Evolutionary conservation across 352 stramenopile genomes (phyloP), one percentile per base, ranked within the genome.

Genomic region (Phytophthora sojae): DNA sequence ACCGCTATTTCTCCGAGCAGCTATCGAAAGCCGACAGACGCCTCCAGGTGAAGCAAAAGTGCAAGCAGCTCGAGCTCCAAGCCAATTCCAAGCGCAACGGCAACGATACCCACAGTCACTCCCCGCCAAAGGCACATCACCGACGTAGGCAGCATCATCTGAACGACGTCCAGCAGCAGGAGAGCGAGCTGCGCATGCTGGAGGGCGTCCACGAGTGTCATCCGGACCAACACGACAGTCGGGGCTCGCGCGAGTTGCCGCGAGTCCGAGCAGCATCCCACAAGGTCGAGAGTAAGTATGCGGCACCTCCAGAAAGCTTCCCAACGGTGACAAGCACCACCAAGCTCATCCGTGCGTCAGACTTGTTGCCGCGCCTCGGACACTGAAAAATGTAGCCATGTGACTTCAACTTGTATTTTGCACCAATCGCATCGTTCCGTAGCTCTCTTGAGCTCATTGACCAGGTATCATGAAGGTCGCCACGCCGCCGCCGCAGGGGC

Each of bases 1-100:
- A 86, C 47, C 54, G 74, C 1, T 90, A 91, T 32, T 80, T 89
- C 15, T 69, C 70, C 12, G 79, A 85, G 8, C 81, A 92, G 59
- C 76, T 92, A 32, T 88, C 81, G 14, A 91, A 92, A 61, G 57
- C 82, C 2, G 71, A 72, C 2, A 79, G 81, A 17, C 64, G 85
- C 8, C 58, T 71, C 21, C 80, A 85, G 44, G 71, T 85, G 44
- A 75, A 79, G 44, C 74, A 85, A 2, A 78, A 76, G 21, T 88
- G 76, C 60, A 67, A 62, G 11, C 64, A 68, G n/a, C 50, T 81
- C 26, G 60, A 64, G 17, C 14, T 62, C 19, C 68, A 70, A 19
- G 26, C 45, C 3, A 62, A 49, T 9, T 11, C 52, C n/a, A 76
- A 69, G 29, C 44, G 45, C 45, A 21, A n/a, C 30, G 17, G 35